A percentile compares a stretch with the other conserved stretches of the same genome.
phyloP scores from a whole-genome alignment of 805 yeast genomes.

The Starmerella stigmatis region DNA sequence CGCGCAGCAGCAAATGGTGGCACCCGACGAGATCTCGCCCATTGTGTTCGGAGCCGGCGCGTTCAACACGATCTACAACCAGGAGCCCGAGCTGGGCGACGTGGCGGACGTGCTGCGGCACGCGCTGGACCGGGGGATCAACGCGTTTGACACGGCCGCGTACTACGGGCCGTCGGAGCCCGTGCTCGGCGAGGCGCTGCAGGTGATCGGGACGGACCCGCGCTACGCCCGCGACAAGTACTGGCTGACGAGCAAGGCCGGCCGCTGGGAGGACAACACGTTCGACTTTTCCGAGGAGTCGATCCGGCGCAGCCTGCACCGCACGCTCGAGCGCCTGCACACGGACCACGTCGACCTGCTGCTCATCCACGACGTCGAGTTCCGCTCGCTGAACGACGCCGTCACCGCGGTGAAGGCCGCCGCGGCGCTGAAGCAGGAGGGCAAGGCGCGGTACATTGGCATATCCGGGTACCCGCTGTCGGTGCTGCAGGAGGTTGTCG shows the following conservation, averaged over 20 bases:
- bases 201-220: conserved; percentile 25
- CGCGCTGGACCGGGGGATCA: conserved; percentile 59
- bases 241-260: conserved; percentile 76
- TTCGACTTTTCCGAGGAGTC: conserved; percentile 62
- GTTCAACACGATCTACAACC: conserved; percentile 69
- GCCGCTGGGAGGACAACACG: conserved; percentile 54
- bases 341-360: conserved; percentile 70
- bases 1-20: not conserved
- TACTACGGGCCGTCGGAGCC: conserved; percentile 84
- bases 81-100: conserved; percentile 52
- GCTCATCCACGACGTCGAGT: conserved; percentile 83
- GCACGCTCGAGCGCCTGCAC: conserved; percentile 57
- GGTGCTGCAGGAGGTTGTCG: conserved; percentile 36
- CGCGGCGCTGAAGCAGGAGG: conserved; percentile 49
- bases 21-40: conserved; percentile 27
- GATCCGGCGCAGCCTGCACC: conserved; percentile 50
- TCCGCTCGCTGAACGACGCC: conserved; percentile 46
- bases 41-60: conserved; percentile 82
- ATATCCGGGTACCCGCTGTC: conserved; percentile 80
- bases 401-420: conserved; percentile 55
- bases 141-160: conserved; percentile 84
- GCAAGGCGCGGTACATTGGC: conserved; percentile 57
- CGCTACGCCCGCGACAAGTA: conserved; percentile 45
- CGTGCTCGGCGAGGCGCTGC: conserved; percentile 58
- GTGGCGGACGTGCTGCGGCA: conserved; percentile 44